These are phyloP conservation scores for Cercophora samala DNA, from an alignment of 495 filamentous ascomycete species.

Conservation along the genomic window DNA sequence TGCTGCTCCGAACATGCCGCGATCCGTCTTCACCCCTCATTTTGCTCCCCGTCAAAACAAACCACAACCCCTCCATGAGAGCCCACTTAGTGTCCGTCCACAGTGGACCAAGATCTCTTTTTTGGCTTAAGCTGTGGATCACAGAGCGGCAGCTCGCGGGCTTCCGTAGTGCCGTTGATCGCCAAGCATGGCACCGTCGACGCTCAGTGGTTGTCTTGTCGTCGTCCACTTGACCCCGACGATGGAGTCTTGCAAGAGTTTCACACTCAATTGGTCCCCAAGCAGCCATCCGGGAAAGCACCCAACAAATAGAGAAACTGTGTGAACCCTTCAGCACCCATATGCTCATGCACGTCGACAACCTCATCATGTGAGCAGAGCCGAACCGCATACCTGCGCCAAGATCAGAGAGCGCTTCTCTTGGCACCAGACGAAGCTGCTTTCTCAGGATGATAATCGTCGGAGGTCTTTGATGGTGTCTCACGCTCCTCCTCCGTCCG, in stretches of 20 bases:
- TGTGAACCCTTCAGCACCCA: background rate
- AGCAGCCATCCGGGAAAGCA: background rate
- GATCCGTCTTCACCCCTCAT: background rate
- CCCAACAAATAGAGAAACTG: constrained; percentile 5
- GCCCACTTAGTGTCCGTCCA: constrained; percentile 1
- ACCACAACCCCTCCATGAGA: background rate
- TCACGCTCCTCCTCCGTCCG: constrained; percentile 9
- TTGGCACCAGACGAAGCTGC: background rate
- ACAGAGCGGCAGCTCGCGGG: constrained; percentile 7
- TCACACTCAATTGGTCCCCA: background rate
- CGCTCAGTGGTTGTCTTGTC: constrained; percentile 7
- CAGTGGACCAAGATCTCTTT: constrained; percentile 18
- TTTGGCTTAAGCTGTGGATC: constrained; percentile 13
- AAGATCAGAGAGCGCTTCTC: constrained; percentile 7
- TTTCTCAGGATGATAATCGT: constrained; percentile 4
- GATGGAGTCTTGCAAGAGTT: background rate
- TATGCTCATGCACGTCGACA: constrained; percentile 11
- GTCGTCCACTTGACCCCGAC: background rate
- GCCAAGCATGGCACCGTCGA: constrained; percentile 8
- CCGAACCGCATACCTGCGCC: background rate
- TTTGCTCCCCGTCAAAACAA: constrained; percentile 4
- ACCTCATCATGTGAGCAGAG: constrained; percentile 24
- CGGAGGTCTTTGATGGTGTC: constrained; percentile 6
- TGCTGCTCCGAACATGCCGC: constrained; percentile 2
- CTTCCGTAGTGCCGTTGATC: constrained; percentile 13